Percentiles rank a stretch among this genome's conserved stretches.
Evolutionary conservation across 306 rosid species (phyloP).

Genomic region (Quercus glauca): DNA sequence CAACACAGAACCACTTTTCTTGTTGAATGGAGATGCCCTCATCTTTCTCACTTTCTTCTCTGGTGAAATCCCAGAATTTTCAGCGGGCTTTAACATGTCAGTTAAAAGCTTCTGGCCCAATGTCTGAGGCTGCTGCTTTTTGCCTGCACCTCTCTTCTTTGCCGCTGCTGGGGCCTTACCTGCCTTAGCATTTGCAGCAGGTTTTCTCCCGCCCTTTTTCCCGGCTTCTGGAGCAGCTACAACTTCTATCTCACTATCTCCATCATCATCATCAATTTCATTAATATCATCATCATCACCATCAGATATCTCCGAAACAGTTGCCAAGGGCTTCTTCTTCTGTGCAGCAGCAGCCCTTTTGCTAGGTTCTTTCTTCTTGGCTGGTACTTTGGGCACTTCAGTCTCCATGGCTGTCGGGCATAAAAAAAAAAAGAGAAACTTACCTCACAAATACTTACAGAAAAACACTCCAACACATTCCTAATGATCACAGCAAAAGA

Average conservation of each 20-base stretch:
- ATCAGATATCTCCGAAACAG: conserved; percentile 34
- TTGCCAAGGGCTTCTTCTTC: conserved; percentile 42
- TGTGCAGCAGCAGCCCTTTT: conserved; percentile 42
- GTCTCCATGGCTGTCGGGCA: conserved; percentile 1
- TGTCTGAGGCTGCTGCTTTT: conserved; percentile 33
- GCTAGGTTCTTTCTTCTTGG: conserved; percentile 44
- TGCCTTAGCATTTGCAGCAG: conserved; percentile 46
- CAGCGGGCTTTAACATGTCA: conserved; percentile 62
- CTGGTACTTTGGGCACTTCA: conserved; percentile 45
- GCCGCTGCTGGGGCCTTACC: conserved; percentile 43
- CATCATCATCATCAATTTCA: conserved; percentile 35
- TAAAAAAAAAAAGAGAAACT: background rate
- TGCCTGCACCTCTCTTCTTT: conserved; percentile 44
- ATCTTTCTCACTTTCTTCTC: conserved; percentile 89
- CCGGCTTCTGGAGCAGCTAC: conserved; percentile 32
- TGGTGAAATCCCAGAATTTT: conserved; percentile 52
- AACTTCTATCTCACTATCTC: conserved; percentile 32
- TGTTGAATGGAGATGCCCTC: conserved; percentile 86
- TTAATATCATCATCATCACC: conserved; percentile 31
- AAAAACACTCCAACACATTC: background rate
- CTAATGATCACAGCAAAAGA: background rate
- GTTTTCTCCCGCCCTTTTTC: conserved; percentile 64
- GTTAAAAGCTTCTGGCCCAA: conserved; percentile 67
- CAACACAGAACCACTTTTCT: conserved; percentile 69
- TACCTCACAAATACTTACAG: background rate